Evolutionary conservation across 148 eudicot genomes (phyloP), one percentile per base, ranked within the genome.

Genomic region (Pouteria glomerata): DNA sequence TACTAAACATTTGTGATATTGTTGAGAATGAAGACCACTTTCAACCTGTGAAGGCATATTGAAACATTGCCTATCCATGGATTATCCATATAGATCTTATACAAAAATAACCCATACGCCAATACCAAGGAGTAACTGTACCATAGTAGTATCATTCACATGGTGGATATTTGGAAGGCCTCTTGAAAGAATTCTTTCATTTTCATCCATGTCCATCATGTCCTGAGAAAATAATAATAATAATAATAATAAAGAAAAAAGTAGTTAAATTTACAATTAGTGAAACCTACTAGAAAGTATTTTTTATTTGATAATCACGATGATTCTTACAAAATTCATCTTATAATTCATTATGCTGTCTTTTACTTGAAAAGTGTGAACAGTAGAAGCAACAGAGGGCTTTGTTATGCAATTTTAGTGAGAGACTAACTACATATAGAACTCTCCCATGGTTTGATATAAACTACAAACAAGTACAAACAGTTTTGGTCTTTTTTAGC

Each of bases 151-250:
- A 62, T 95, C 96, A 62, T 89, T 83, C 70, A 91, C 85, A 76
- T 95, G 99, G 87, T 91, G 99, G 64, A 91, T 84, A 69, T 80
- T 81, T 23, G 93, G 82, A 69, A 79, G 77, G 75, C 89, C 86
- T 85, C 91, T 89, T 60, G 86, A 82, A 67, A 95, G 85, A 71
- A 95, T 77, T 78, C 78, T 86, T 80, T 81, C 90, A 29, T 75
- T 77, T 68, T 71, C 75, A 79, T 95, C 99, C 89, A 95, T 77
- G 72, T 83, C 80, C 97, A 91, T 84, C 99, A 95, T 89, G 75
- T 95, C 97, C 99, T 95, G 78, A 47, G 62, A 8, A 41, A 37
- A 41, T 34, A 48, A 60, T 10, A 71, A 34, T 69, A n/a, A n/a
- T n/a, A n/a, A n/a, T n/a, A n/a, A n/a, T n/a, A n/a, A n/a, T n/a